phyloP scores from a whole-genome alignment of 1,284 basidiomycete genomes.

The Hemileia vastatrix region DNA sequence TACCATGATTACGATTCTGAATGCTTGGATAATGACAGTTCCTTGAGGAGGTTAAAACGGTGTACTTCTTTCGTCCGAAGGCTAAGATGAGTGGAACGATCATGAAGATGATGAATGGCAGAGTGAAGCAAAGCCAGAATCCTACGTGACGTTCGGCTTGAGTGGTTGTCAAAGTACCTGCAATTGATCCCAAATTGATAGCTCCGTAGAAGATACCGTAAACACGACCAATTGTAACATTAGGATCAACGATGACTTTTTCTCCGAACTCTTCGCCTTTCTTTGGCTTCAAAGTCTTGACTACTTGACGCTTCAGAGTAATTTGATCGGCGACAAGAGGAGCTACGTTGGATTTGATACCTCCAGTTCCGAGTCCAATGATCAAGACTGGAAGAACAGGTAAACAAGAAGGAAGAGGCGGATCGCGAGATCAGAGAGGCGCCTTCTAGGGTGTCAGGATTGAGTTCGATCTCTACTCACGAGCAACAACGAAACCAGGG shows the following conservation, averaged over 20 bases:
- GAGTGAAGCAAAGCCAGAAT: background rate
- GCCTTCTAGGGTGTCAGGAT: too few relatives aligned
- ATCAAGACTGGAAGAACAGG: too few relatives aligned
- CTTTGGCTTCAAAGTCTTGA: conserved; percentile 3
- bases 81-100: background rate
- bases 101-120: background rate
- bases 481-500: conserved; percentile 1
- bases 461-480: too few relatives aligned
- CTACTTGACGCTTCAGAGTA: conserved; percentile 6
- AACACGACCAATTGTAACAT: conserved; percentile 29
- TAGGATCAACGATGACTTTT: conserved; percentile 17
- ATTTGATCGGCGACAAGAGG: conserved; percentile 6
- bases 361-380: conserved; percentile 16
- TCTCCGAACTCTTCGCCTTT: too few relatives aligned
- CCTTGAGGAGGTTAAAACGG: background rate
- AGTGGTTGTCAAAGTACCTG: background rate
- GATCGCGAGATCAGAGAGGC: too few relatives aligned
- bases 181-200: background rate
- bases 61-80: conserved; percentile 1
- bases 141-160: background rate
- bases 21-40: background rate
- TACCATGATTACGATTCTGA: background rate
- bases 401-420: too few relatives aligned
- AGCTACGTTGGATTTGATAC: conserved; percentile 5
- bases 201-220: conserved; percentile 44